Conservation (phyloP, 768 basidiomycete genomes). For the Lyophyllum semitale region DNA sequence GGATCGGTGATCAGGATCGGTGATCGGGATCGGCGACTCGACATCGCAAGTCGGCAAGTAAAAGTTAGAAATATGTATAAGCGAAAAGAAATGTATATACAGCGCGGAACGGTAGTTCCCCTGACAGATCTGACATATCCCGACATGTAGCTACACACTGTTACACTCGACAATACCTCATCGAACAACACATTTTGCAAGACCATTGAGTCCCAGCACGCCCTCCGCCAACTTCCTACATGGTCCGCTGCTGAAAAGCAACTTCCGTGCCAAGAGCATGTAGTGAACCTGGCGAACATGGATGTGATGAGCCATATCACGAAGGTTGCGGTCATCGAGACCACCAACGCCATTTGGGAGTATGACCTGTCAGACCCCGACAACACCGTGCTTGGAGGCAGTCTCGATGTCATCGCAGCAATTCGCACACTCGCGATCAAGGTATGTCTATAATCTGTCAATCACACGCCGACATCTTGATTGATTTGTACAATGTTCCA, state of each 20-base stretch:
- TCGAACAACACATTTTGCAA: background rate
- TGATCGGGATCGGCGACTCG: too few species aligned
- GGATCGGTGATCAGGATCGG: too few species aligned
- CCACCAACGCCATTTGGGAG: background rate
- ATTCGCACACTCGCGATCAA: background rate
- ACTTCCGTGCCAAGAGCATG: background rate
- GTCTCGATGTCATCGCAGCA: background rate
- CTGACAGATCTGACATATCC: too few species aligned
- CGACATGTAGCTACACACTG: background rate
- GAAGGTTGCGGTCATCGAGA: background rate
- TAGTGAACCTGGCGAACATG: background rate
- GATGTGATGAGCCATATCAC: background rate
- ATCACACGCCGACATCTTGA: too few species aligned
- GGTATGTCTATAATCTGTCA: background rate
- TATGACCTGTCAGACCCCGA: background rate
- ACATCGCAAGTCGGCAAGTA: too few species aligned
- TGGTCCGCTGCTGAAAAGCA: background rate
- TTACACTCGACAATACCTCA: background rate
- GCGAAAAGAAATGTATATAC: too few species aligned
- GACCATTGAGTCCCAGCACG: background rate
- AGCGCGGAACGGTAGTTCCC: too few species aligned
- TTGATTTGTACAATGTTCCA: too few species aligned
- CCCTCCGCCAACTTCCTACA: background rate
- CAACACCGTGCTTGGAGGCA: background rate
- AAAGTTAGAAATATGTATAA: too few species aligned